Base-by-base conservation (phyloP, 192 early-diverging fungal genomes). In the Backusella mclennaniae region DNA sequence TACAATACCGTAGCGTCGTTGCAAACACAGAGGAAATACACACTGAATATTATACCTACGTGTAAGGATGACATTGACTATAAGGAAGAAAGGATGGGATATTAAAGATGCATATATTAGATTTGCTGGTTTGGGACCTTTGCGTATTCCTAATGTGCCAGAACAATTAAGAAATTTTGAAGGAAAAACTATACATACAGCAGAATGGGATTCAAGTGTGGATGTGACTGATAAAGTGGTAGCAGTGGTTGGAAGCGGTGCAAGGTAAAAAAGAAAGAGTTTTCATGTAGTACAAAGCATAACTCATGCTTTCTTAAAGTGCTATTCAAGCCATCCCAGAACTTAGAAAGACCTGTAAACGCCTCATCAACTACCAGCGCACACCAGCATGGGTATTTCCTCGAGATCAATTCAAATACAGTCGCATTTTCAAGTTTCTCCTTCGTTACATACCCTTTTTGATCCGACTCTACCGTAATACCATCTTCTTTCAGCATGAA, bases 181-280 rank as follows among this genome's bases (percentile, higher is more conserved):
- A 46, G 90, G 90, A 19, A 79, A 75, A 4, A 81, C 78, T 12
- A 68, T 88, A 35, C 90, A 91, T 76, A 86, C 88, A 0, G 85
- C 87, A 29, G 73, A 82, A 52, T 91, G 90, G 90, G 80, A 89
- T 41, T 35, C 80, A 19, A 79, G 73, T 5, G 74, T 84, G 36
- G 84, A 88, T 71, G 69, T 90, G 26, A 83, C 77, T 11, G 77
- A 74, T 69, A 88, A 88, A 70, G 71, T 77, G 7, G 80, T 88
- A 12, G 87, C 85, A 26, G 69, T 88, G 1, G 76, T 88, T 77
- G 87, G 87, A 31, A 86, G 82, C 49, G 87, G 86, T 70, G 83
- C 86, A 38, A 85, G 84, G 86, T 85, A 81, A 39, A 39, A 8
- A 46, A 17, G 21, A 68, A 39, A 21, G n/a, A 19, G 31, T 19